Evolutionary conservation across 1,284 basidiomycete species (phyloP).

Genomic region (Fomitopsis palustris): DNA sequence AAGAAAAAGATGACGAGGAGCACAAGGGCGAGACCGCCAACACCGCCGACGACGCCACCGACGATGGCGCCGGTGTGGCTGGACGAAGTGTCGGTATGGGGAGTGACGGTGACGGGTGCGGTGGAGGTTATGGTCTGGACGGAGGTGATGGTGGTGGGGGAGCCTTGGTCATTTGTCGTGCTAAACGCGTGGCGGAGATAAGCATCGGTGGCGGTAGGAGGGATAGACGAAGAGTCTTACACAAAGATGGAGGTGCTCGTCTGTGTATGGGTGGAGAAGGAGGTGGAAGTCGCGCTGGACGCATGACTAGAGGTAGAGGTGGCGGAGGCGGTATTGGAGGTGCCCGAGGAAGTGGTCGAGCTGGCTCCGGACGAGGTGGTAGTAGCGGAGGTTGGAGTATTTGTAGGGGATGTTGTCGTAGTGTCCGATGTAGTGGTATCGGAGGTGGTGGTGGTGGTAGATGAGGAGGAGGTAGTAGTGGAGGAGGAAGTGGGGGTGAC

Average conservation of each 20-base stretch:
- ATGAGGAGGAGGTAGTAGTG: neutral
- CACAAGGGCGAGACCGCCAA: slow-evolving; percentile 27
- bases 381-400: neutral
- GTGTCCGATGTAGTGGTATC: slow-evolving; percentile 1
- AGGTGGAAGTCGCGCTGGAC: neutral
- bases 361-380: neutral
- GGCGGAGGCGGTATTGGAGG: neutral
- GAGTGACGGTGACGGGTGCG: slow-evolving; percentile 10
- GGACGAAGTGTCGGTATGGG: slow-evolving; percentile 7
- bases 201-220: neutral
- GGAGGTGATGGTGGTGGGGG: slow-evolving; percentile 20
- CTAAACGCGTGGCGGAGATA: slow-evolving; percentile 9
- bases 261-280: slow-evolving; percentile 11
- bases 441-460: neutral
- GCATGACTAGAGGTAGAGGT: neutral
- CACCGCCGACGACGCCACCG: slow-evolving; percentile 37
- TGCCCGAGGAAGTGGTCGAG: neutral
- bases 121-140: slow-evolving; percentile 11
- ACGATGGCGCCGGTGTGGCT: slow-evolving; percentile 33
- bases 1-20: slow-evolving; percentile 23
- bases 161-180: slow-evolving; percentile 21
- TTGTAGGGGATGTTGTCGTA: neutral
- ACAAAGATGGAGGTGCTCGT: slow-evolving; percentile 8
- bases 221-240: slow-evolving; percentile 13
- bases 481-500: neutral